Percentiles rank a stretch among this genome's conserved stretches.
These are phyloP conservation scores for Metschnikowia colocasiae DNA, from an alignment of 805 yeast genomes.

Conservation along the genomic window DNA sequence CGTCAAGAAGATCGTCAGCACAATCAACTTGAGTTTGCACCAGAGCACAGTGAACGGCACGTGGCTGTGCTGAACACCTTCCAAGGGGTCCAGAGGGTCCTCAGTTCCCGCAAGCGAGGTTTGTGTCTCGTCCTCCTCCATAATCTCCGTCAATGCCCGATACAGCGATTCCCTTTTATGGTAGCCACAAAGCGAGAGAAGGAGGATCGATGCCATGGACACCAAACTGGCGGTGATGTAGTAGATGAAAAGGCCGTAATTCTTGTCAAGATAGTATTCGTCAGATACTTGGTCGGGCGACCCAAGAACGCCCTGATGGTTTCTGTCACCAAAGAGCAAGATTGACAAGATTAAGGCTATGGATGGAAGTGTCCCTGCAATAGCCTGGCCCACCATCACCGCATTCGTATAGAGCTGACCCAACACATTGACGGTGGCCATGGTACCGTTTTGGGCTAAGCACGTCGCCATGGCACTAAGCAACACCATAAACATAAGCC, in stretches of 20 bases:
- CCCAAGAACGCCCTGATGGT: conserved; percentile 13
- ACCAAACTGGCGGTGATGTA: conserved; percentile 51
- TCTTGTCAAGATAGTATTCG: conserved; percentile 28
- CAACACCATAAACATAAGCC: conserved; percentile 61
- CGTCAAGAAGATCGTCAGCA: conserved; percentile 64
- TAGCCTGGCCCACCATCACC: conserved; percentile 90
- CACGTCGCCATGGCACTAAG: conserved; percentile 73
- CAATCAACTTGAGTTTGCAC: conserved; percentile 60
- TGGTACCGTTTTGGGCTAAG: conserved; percentile 81
- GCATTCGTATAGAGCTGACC: conserved; percentile 82
- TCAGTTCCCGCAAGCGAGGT: neutral
- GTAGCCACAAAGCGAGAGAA: conserved; percentile 34
- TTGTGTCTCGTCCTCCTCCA: conserved; percentile 9
- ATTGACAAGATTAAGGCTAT: conserved; percentile 59
- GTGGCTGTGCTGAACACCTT: conserved; percentile 26
- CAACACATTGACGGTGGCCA: conserved; percentile 78
- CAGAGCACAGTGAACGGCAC: conserved; percentile 62
- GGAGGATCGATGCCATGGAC: conserved; percentile 38
- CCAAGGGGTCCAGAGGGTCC: conserved; percentile 7
- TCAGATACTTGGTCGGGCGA: conserved; percentile 14
- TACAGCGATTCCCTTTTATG: conserved; percentile 24
- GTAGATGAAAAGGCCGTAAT: conserved; percentile 42
- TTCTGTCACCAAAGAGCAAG: conserved; percentile 34
- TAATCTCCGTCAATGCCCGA: conserved; percentile 15
- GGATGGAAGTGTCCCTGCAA: conserved; percentile 91